Percentiles rank a stretch among this genome's conserved stretches.
Conservation (phyloP, 2,329 filamentous ascomycete species). For the Fusarium marasasianum region DNA sequence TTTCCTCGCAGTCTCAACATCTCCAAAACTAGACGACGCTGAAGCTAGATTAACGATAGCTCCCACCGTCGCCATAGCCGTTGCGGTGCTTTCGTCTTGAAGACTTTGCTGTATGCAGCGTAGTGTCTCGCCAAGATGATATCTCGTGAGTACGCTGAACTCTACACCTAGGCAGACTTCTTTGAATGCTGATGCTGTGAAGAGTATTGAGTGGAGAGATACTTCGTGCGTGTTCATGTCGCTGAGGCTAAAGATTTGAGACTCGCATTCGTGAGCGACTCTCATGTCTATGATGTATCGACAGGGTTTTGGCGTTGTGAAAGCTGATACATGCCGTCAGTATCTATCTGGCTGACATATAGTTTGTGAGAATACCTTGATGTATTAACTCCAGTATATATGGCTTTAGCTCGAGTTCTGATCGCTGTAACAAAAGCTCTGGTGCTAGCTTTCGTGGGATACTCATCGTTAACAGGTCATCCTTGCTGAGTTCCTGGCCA, state of each 20-base stretch:
- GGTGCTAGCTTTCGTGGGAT: neutral
- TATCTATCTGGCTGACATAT: accelerated
- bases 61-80: neutral
- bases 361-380: neutral
- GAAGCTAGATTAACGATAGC: neutral
- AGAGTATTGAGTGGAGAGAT: neutral
- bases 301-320: neutral
- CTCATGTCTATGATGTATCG: neutral
- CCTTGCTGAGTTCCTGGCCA: accelerated
- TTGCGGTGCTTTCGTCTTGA: accelerated
- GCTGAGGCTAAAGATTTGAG: neutral
- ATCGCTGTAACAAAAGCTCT: neutral
- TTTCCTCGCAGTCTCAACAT: neutral
- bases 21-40: neutral
- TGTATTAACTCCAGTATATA: neutral
- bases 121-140: neutral
- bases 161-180: neutral
- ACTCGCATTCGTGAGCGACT: neutral
- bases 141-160: neutral
- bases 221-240: neutral
- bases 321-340: neutral
- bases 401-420: neutral
- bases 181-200: neutral
- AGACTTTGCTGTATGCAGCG: neutral
- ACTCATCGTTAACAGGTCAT: neutral